Base-by-base conservation (phyloP, 768 basidiomycete genomes). In the Pleurotus platypus region DNA sequence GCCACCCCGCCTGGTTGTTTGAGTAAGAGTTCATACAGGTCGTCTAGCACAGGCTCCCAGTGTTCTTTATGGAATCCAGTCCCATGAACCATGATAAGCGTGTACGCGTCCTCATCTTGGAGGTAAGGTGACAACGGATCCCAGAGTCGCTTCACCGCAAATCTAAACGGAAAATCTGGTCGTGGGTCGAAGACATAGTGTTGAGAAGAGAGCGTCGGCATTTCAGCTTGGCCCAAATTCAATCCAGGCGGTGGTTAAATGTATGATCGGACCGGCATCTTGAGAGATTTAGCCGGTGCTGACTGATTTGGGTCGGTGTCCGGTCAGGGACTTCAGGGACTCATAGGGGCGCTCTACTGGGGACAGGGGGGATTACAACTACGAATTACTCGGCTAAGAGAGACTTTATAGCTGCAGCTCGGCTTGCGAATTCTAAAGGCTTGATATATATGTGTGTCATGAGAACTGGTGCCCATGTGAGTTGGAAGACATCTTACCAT, bases 51-150 rank as follows among this genome's bases (percentile, higher is more conserved):
- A 0, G 83, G 81, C 60, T 84, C 83, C 79, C 81, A 84, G n/a
- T 73, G 72, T 61, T 84, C 83, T 60, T 84, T 84, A 62, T 79
- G 79, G 62, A 79, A 81, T 0, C 83, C 76, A 1, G 79, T 81
- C 5, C 76, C 82, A 60, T 85, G 83, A 1, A 79, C 64, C 50
- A 83, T 75, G 30, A 84, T 64, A 27, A 83, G 67, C 0, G 83
- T 83, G 9, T 76, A 48, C 0, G 76, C 81, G 15, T 71, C 68
- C 0, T 68, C 62, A 46, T 79, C 77, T 18, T 69, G 51, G 3
- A 70, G 60, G 47, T 70, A 57, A 15, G 69, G 67, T 1, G 71
- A 74, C 1, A 68, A 58, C 1, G 71, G 60, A n/a, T 64, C 60
- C 77, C 75, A 78, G 63, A 82, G 83, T 5, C 79, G 78, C 56